These are phyloP conservation scores for Sisymbrium irio DNA, from an alignment of 345 rosid genomes.

Conservation along the genomic window DNA sequence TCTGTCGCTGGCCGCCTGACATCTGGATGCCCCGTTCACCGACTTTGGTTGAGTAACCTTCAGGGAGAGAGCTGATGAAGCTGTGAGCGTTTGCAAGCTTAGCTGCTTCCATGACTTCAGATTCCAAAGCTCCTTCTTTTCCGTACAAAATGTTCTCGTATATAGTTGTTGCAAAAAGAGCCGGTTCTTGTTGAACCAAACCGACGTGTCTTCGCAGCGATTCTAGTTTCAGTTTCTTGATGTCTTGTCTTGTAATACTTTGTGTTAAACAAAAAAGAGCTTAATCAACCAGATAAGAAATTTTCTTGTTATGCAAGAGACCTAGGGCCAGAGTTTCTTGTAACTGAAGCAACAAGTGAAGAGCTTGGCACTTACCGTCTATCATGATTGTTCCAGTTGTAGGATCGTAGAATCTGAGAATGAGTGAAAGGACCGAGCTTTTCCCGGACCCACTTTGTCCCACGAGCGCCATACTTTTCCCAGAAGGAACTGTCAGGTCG, in stretches of 20 bases:
- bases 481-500: conserved; percentile 55
- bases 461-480: conserved; percentile 83
- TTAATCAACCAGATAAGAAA: neutral
- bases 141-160: conserved; percentile 88
- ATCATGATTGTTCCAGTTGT: conserved; percentile 65
- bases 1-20: conserved; percentile 89
- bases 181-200: conserved; percentile 90
- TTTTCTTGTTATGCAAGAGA: neutral
- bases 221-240: conserved; percentile 60
- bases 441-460: conserved; percentile 98
- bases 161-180: conserved; percentile 79
- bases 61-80: conserved; percentile 78
- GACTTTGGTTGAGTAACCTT: conserved; percentile 77
- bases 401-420: conserved; percentile 90
- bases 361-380: conserved; percentile 52
- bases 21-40: conserved; percentile 89
- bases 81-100: conserved; percentile 81
- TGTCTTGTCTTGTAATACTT: conserved; percentile 55
- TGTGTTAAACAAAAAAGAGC: no score
- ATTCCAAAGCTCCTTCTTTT: conserved; percentile 73
- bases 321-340: neutral
- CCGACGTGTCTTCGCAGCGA: conserved; percentile 76
- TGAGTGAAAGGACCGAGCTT: conserved; percentile 77
- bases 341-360: neutral
- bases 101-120: conserved; percentile 81